Percentiles rank a stretch among this genome's conserved stretches.
These are phyloP conservation scores for Pythium scleroteichum DNA, from an alignment of 352 stramenopile species.

Conservation along the genomic window DNA sequence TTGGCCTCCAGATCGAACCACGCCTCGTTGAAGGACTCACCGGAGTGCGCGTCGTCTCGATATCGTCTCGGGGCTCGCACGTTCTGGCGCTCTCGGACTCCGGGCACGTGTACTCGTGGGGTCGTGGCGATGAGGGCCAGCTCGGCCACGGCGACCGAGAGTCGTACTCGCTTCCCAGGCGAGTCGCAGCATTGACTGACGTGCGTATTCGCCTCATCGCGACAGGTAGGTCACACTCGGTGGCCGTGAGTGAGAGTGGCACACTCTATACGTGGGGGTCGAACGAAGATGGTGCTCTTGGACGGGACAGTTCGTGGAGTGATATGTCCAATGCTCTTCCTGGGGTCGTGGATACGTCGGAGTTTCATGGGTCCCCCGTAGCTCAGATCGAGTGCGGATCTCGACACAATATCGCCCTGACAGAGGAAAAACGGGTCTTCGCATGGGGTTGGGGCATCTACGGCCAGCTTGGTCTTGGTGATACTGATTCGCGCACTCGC, in stretches of 20 bases:
- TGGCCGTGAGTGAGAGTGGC: conserved; percentile 51
- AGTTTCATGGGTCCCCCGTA: conserved; percentile 17
- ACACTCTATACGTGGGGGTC: conserved; percentile 37
- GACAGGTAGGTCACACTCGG: conserved; percentile 64
- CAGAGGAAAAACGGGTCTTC: conserved; percentile 29
- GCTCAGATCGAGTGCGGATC: conserved; percentile 42
- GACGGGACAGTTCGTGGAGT: conserved; percentile 13
- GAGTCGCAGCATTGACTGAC: conserved; percentile 18
- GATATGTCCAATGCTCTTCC: conserved; percentile 21
- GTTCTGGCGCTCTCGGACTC: conserved; percentile 63
- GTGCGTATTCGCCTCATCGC: conserved; percentile 28
- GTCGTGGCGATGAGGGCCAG: conserved; percentile 80
- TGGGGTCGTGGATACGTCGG: conserved; percentile 14
- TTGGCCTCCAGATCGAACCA: conserved; percentile 30
- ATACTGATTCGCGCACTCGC: conserved; percentile 26
- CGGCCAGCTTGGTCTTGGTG: conserved; percentile 38
- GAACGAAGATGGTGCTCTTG: conserved; percentile 44
- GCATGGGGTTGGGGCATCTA: conserved; percentile 49
- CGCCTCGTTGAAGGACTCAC: conserved; percentile 31
- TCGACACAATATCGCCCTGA: conserved; percentile 40
- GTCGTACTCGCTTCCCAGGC: conserved; percentile 20
- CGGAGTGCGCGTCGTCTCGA: conserved; percentile 34
- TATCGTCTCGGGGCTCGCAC: conserved; percentile 75
- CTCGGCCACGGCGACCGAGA: conserved; percentile 34
- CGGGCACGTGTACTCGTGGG: conserved; percentile 86